These are phyloP conservation scores for Fusarium oxysporum DNA, from an alignment of 2,329 filamentous ascomycete genomes.

Conservation along the genomic window DNA sequence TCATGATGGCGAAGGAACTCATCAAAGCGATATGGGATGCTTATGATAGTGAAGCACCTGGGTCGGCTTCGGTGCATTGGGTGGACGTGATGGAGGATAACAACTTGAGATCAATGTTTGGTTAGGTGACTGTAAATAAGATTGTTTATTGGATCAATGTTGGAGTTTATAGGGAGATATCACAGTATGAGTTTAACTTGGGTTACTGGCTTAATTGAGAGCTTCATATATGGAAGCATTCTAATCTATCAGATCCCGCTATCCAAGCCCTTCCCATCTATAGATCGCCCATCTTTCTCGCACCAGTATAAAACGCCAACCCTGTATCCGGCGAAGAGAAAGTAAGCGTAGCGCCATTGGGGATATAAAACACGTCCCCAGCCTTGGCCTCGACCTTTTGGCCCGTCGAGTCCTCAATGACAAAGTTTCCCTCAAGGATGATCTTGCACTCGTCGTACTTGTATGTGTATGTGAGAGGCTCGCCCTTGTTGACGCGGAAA, in stretches of 20 bases:
- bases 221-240: constrained; percentile 8
- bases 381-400: constrained; percentile 67
- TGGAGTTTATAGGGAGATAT: background rate
- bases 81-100: constrained; percentile 56
- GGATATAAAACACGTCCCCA: constrained; percentile 77
- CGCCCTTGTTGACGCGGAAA: constrained; percentile 75
- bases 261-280: constrained; percentile 17
- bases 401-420: constrained; percentile 72
- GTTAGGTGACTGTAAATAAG: constrained; percentile 27
- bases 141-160: constrained; percentile 36
- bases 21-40: constrained; percentile 56
- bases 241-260: constrained; percentile 29
- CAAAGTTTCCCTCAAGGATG: constrained; percentile 74
- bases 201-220: background rate
- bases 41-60: constrained; percentile 53
- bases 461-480: constrained; percentile 75
- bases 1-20: constrained; percentile 56
- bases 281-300: constrained; percentile 51
- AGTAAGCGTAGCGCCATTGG: constrained; percentile 73
- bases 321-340: constrained; percentile 72
- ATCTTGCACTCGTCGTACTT: constrained; percentile 81
- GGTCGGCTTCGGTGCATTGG: constrained; percentile 53
- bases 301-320: constrained; percentile 67
- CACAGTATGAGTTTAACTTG: background rate
- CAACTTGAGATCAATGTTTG: constrained; percentile 50